Conservation (phyloP, 108 stramenopile species). For the Stephanodiscus triporus region DNA sequence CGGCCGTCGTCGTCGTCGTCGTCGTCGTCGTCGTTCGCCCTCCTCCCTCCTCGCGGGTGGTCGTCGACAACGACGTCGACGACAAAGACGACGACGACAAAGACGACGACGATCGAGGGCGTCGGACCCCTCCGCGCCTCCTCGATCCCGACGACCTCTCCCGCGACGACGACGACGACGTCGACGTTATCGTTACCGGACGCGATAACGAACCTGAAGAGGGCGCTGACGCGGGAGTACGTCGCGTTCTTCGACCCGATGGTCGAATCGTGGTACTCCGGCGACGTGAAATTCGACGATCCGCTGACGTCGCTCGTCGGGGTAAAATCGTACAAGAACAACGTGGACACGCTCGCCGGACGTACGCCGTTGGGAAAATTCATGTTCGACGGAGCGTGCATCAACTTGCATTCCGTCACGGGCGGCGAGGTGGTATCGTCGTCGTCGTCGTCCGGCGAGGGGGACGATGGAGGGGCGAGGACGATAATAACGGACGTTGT, state of each 20-base stretch:
- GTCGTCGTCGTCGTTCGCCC: too few relatives aligned
- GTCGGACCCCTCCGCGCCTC: too few relatives aligned
- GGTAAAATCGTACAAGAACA: slow-evolving; percentile 82
- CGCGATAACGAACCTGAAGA: slow-evolving; percentile 59
- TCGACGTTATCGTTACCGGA: slow-evolving; percentile 6
- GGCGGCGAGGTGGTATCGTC: slow-evolving; percentile 73
- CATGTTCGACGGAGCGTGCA: slow-evolving; percentile 89
- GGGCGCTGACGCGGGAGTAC: slow-evolving; percentile 84
- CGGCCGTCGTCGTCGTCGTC: too few relatives aligned
- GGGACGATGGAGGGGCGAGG: not conserved
- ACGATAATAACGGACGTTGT: slow-evolving; percentile 59
- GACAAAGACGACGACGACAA: too few relatives aligned
- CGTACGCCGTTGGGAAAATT: slow-evolving; percentile 83
- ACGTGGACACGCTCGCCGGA: slow-evolving; percentile 94
- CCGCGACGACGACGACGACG: not conserved
- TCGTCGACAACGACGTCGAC: too few relatives aligned
- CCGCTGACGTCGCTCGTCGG: slow-evolving; percentile 87
- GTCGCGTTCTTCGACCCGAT: slow-evolving; percentile 93
- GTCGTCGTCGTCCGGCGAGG: slow-evolving; percentile 5
- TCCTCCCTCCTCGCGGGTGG: not conserved
- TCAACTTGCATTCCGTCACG: slow-evolving; percentile 83
- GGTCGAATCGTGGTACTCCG: slow-evolving; percentile 81
- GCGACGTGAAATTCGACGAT: slow-evolving; percentile 81
- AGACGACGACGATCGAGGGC: too few relatives aligned
- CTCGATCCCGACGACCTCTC: not conserved